phyloP scores from a whole-genome alignment of 2,329 filamentous ascomycete species.

The Apiospora kogelbergensis region DNA sequence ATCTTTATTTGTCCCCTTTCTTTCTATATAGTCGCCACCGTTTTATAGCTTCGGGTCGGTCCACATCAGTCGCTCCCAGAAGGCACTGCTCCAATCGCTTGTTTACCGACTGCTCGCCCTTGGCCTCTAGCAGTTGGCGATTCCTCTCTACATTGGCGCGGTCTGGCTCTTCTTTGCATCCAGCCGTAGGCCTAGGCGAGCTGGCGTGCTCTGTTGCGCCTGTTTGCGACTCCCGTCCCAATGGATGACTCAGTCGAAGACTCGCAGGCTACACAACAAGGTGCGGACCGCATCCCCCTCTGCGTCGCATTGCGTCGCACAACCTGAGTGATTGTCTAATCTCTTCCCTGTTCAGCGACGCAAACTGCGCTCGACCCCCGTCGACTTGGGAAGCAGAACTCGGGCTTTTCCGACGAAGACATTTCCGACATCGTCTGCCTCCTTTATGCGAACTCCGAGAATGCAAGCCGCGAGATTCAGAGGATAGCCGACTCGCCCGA shows the following conservation, averaged over 20 bases:
- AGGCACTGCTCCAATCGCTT: neutral
- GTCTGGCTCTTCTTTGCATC: neutral
- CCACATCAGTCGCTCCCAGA: neutral
- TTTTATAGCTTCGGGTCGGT: neutral
- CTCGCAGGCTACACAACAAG: conserved; percentile 11
- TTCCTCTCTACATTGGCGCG: neutral
- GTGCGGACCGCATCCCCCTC: neutral
- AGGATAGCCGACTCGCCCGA: conserved; percentile 43
- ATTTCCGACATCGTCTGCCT: conserved; percentile 88
- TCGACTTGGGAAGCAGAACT: conserved; percentile 75
- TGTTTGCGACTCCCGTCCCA: conserved; percentile 5
- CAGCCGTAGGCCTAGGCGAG: neutral
- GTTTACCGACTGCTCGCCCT: neutral
- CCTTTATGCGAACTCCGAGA: conserved; percentile 74
- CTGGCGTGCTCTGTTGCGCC: neutral
- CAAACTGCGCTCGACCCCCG: conserved; percentile 81
- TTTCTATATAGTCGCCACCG: neutral
- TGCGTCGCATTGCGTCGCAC: neutral
- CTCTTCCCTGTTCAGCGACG: conserved; percentile 55
- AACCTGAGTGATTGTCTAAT: neutral
- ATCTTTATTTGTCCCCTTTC: neutral
- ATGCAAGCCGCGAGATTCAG: conserved; percentile 70
- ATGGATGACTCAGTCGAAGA: conserved; percentile 9
- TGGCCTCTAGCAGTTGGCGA: conserved; percentile 1
- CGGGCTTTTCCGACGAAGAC: conserved; percentile 79